A percentile compares a stretch with the other conserved stretches of the same genome.
Conservation (phyloP, 139 green algal species). For the Auxenochlorella pyrenoidosa region DNA sequence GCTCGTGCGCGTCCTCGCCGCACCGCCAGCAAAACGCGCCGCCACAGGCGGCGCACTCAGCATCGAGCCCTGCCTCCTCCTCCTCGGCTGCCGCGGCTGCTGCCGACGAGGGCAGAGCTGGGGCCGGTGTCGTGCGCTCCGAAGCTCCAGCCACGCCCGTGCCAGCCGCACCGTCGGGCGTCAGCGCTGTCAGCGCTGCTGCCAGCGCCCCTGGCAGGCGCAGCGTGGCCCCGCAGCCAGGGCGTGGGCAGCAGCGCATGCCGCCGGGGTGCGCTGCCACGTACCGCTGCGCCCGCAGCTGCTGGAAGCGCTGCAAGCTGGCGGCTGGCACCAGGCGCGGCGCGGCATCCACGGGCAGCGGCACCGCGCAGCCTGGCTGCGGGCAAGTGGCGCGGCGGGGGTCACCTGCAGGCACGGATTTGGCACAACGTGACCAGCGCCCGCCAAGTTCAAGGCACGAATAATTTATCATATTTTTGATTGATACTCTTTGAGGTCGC, state of each 20-base stretch:
- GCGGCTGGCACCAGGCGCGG: slow-evolving; percentile 5
- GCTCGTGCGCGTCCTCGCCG: slow-evolving; percentile 46
- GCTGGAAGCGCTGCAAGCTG: background rate
- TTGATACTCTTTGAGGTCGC: too few relatives aligned
- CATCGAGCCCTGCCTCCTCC: background rate
- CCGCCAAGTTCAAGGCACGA: too few relatives aligned
- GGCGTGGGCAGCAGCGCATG: slow-evolving; percentile 32
- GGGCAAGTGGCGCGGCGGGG: slow-evolving; percentile 29
- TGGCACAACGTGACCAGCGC: too few relatives aligned
- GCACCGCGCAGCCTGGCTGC: slow-evolving; percentile 22
- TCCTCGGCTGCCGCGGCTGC: background rate
- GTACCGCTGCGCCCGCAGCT: slow-evolving; percentile 38
- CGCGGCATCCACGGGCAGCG: slow-evolving; percentile 6
- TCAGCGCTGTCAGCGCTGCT: background rate
- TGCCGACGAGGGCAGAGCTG: background rate
- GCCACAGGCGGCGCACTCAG: slow-evolving; percentile 24
- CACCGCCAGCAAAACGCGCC: slow-evolving; percentile 55
- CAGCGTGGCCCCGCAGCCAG: slow-evolving; percentile 11
- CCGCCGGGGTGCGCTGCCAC: slow-evolving; percentile 1
- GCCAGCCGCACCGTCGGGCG: too few relatives aligned
- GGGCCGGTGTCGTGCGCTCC: background rate
- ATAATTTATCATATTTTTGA: too few relatives aligned
- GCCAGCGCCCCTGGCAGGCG: background rate
- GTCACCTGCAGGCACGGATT: slow-evolving; percentile 31
- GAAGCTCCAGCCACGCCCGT: background rate